A percentile compares a stretch with the other conserved stretches of the same genome.
Evolutionary conservation across 805 yeast genomes (phyloP).

Genomic region (Millerozyma miso): DNA sequence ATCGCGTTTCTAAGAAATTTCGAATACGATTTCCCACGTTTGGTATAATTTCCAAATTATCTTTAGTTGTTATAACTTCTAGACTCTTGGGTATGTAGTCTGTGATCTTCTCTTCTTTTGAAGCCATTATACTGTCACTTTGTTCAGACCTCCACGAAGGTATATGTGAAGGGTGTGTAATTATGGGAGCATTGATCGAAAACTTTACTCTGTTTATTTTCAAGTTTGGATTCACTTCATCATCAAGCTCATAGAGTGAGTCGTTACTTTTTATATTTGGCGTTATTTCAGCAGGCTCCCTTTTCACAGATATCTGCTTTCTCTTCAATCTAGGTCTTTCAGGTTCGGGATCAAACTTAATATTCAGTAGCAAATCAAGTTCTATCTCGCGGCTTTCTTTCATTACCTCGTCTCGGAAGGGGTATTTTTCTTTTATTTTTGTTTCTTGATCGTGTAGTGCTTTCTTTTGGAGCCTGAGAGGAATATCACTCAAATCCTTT

Average conservation of each 20-base stretch:
- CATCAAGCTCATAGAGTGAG: slow-evolving; percentile 4
- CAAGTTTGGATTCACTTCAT: slow-evolving; percentile 13
- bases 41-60: slow-evolving; percentile 18
- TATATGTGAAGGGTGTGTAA: slow-evolving; percentile 44
- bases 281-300: slow-evolving; percentile 3
- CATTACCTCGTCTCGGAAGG: slow-evolving; percentile 30
- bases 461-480: slow-evolving; percentile 38
- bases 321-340: background rate
- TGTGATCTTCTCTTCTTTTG: slow-evolving; percentile 15
- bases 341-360: slow-evolving; percentile 2
- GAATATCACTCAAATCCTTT: slow-evolving; percentile 28
- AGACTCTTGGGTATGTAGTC: slow-evolving; percentile 27
- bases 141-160: slow-evolving; percentile 36
- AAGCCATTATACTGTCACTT: slow-evolving; percentile 4
- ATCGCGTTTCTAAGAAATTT: slow-evolving; percentile 23
- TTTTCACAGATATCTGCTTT: slow-evolving; percentile 1
- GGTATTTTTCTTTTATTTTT: slow-evolving; percentile 28
- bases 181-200: slow-evolving; percentile 30
- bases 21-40: slow-evolving; percentile 22
- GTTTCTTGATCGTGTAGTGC: slow-evolving; percentile 30
- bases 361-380: slow-evolving; percentile 11
- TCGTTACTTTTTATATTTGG: slow-evolving; percentile 7
- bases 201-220: slow-evolving; percentile 26
- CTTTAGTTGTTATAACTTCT: slow-evolving; percentile 15
- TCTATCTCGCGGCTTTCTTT: slow-evolving; percentile 20